phyloP scores from a whole-genome alignment of 2,329 filamentous ascomycete genomes.

The Xylariaceae sp. region DNA sequence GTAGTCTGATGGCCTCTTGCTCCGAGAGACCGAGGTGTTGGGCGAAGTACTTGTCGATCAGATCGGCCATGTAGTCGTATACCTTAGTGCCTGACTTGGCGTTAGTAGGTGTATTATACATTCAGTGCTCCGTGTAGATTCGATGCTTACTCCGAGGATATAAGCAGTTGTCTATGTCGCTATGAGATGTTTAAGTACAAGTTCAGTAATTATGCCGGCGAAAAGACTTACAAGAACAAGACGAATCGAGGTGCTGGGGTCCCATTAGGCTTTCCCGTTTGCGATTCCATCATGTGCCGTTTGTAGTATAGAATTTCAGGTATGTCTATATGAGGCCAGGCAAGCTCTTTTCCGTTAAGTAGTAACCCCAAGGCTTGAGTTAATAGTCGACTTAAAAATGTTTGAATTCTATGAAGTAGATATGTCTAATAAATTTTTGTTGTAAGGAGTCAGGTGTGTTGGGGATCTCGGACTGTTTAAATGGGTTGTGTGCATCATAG shows the following conservation, averaged over 20 bases:
- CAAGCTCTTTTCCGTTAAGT: not conserved
- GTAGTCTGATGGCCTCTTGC: conserved; percentile 82
- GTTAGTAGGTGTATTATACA: conserved; percentile 20
- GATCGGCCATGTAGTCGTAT: conserved; percentile 81
- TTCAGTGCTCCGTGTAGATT: not conserved
- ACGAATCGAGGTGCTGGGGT: conserved; percentile 37
- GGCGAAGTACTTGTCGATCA: conserved; percentile 70
- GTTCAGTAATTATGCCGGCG: not conserved
- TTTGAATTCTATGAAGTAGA: not conserved
- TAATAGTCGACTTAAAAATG: not conserved
- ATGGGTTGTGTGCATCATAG: not conserved
- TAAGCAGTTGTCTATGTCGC: conserved; percentile 98
- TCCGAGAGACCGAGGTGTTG: conserved; percentile 72
- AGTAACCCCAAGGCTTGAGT: not conserved
- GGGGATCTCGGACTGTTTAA: not conserved
- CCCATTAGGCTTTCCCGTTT: conserved; percentile 28
- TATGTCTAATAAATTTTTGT: not conserved
- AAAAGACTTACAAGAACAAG: conserved; percentile 47
- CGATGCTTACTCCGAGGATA: conserved; percentile 75
- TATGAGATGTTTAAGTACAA: conserved; percentile 56
- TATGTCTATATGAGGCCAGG: not conserved
- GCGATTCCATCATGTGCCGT: conserved; percentile 32
- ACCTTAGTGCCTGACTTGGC: conserved; percentile 67
- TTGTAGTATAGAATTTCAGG: not conserved
- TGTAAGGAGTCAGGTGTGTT: not conserved